Percentiles rank a stretch among this genome's conserved stretches.
phyloP scores from a whole-genome alignment of 768 basidiomycete genomes.

The Pisolithus tinctorius region DNA sequence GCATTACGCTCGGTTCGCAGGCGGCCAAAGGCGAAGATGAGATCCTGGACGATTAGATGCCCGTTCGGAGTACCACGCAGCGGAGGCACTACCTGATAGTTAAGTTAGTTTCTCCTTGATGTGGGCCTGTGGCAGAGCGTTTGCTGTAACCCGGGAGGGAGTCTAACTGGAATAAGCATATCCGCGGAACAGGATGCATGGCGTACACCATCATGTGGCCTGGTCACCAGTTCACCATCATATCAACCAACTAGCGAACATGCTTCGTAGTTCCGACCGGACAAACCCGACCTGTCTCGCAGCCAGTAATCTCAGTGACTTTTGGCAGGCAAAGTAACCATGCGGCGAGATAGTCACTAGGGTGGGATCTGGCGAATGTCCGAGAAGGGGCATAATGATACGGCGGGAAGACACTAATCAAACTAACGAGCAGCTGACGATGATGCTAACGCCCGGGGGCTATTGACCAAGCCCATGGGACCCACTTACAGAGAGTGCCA shows the following conservation, averaged over 20 bases:
- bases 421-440: no score
- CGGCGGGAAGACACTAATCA: no score
- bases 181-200: background rate
- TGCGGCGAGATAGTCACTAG: no score
- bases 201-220: background rate
- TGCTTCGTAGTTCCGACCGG: background rate
- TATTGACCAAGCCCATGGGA: no score
- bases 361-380: no score
- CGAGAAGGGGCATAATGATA: no score
- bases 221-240: no score
- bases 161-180: background rate
- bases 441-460: no score
- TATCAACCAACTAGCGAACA: no score
- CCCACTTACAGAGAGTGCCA: no score
- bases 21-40: slow-evolving; percentile 67
- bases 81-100: background rate
- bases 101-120: background rate
- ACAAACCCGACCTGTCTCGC: background rate
- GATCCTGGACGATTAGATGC: slow-evolving; percentile 45
- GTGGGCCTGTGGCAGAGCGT: background rate
- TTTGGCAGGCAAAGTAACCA: no score
- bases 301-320: no score
- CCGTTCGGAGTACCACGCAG: background rate
- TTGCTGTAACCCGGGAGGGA: background rate
- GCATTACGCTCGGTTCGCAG: slow-evolving; percentile 31